Evolutionary conservation across 2,329 filamentous ascomycete species (phyloP).

Genomic region (Calonectria pseudoturangicola): DNA sequence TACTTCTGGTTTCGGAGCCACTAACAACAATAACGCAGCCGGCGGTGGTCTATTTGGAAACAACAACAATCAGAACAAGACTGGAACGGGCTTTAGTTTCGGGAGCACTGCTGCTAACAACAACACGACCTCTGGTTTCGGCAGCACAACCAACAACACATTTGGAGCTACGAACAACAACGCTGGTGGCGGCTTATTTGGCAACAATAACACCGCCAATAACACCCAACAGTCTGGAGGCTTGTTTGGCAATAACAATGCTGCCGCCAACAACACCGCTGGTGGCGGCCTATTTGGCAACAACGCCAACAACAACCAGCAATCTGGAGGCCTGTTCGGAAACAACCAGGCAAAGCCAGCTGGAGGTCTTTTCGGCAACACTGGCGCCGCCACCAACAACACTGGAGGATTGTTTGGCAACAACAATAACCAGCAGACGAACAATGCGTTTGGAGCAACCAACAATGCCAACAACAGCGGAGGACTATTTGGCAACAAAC

Average conservation of each 20-base stretch:
- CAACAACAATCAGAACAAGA: constrained; percentile 57
- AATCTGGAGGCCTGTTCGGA: constrained; percentile 60
- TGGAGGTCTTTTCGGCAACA: constrained; percentile 61
- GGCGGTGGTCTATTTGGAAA: constrained; percentile 61
- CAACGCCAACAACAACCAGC: constrained; percentile 52
- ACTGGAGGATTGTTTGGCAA: constrained; percentile 67
- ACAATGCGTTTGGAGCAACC: constrained; percentile 58
- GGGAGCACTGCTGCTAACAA: constrained; percentile 54
- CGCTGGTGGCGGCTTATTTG: constrained; percentile 64
- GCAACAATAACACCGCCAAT: constrained; percentile 59
- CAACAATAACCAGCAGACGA: constrained; percentile 62
- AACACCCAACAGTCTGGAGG: constrained; percentile 61
- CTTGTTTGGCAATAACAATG: constrained; percentile 64
- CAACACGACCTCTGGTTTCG: constrained; percentile 62
- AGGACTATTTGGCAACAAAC: constrained; percentile 47
- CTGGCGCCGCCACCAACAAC: constrained; percentile 57
- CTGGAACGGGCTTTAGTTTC: constrained; percentile 59
- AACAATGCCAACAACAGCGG: constrained; percentile 58
- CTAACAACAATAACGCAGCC: constrained; percentile 55
- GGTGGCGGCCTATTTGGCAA: constrained; percentile 66
- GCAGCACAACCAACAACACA: constrained; percentile 54
- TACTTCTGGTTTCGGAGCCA: constrained; percentile 61
- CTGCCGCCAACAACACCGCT: constrained; percentile 52
- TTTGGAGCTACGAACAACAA: constrained; percentile 62
- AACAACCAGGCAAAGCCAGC: constrained; percentile 44